Percentiles rank a stretch among this genome's conserved stretches.
These are phyloP conservation scores for Jimgerdemannia flammicorona DNA, from an alignment of 192 early-diverging fungal species.

Conservation along the genomic window DNA sequence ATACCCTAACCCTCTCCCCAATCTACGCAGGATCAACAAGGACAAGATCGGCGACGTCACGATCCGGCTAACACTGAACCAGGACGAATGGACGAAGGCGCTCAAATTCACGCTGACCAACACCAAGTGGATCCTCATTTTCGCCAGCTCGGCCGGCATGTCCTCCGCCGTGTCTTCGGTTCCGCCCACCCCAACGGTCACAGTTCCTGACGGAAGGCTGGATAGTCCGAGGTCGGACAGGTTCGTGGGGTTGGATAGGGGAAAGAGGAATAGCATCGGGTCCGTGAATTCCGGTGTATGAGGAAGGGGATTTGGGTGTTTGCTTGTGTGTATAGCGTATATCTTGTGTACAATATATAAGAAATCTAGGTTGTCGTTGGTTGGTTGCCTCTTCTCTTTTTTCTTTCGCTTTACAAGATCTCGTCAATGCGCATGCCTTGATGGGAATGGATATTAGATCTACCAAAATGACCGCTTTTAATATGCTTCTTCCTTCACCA, in stretches of 20 bases:
- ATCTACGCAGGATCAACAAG: constrained; percentile 65
- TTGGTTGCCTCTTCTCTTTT: too few relatives aligned
- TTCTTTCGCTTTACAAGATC: too few relatives aligned
- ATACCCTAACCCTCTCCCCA: neutral
- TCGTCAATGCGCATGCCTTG: too few relatives aligned
- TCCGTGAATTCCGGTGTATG: neutral
- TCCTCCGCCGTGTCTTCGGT: neutral
- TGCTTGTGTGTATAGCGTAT: too few relatives aligned
- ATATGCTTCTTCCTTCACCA: too few relatives aligned
- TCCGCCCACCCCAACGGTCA: neutral
- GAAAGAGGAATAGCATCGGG: neutral
- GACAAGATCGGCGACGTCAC: constrained; percentile 79
- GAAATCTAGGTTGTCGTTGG: too few relatives aligned
- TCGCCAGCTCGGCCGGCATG: constrained; percentile 42
- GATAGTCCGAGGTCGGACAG: neutral
- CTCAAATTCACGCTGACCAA: constrained; percentile 86
- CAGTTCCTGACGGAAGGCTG: neutral
- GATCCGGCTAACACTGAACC: constrained; percentile 82
- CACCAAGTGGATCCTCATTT: constrained; percentile 86
- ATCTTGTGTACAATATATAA: too few relatives aligned
- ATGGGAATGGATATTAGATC: too few relatives aligned
- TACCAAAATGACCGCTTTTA: too few relatives aligned
- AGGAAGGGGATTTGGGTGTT: too few relatives aligned
- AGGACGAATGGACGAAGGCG: constrained; percentile 94
- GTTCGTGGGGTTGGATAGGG: neutral